These are phyloP conservation scores for Annulohypoxylon nitens DNA, from an alignment of 495 filamentous ascomycete species.

Conservation along the genomic window DNA sequence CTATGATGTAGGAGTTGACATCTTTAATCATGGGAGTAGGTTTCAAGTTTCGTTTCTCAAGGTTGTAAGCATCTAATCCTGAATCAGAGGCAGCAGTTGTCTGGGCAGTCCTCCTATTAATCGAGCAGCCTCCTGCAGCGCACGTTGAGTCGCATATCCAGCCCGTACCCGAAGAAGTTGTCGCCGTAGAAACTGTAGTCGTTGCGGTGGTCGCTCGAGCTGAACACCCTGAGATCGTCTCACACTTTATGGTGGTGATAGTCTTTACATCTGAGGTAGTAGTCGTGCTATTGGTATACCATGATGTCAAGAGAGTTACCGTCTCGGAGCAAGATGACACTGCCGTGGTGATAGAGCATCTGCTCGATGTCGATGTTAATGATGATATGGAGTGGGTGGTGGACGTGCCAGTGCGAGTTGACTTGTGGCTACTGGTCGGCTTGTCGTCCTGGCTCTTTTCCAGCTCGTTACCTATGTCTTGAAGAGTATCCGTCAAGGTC, in stretches of 20 bases:
- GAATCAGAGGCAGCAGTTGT: background rate
- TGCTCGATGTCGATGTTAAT: slow-evolving; percentile 1
- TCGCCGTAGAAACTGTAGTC: background rate
- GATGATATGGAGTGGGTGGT: background rate
- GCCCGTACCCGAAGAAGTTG: background rate
- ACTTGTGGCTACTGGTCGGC: background rate
- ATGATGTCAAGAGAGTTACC: background rate
- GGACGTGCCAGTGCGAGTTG: background rate
- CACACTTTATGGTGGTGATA: background rate
- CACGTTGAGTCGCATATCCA: background rate
- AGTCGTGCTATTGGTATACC: background rate
- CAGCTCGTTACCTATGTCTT: slow-evolving; percentile 3
- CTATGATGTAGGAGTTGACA: background rate
- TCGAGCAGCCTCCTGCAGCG: background rate
- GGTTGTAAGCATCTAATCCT: background rate
- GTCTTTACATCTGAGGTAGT: background rate
- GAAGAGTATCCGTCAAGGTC: slow-evolving; percentile 3
- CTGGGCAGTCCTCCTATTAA: background rate
- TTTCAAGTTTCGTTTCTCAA: background rate
- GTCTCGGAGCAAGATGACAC: background rate
- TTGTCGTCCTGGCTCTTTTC: background rate
- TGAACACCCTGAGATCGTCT: background rate
- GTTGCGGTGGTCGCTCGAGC: background rate
- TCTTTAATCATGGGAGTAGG: background rate
- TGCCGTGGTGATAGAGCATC: slow-evolving; percentile 2